Percentiles rank a stretch among this genome's conserved stretches.
Evolutionary conservation across 202 grass and related monocot genomes (phyloP).

Genomic region (Thinopyrum obtusiflorum): DNA sequence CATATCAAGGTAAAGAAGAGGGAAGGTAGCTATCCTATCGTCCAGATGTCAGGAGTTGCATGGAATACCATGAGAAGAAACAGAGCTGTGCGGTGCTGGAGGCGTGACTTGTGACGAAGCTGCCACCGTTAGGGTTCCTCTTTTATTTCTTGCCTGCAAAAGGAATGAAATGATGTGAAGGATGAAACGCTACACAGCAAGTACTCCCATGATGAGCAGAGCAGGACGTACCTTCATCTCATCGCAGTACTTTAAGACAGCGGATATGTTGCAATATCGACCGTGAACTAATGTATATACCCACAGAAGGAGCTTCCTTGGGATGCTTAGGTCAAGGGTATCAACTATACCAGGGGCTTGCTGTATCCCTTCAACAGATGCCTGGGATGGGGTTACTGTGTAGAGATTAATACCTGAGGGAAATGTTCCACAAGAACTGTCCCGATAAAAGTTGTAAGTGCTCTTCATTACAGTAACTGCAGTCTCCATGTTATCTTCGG

Average conservation of each 20-base stretch:
- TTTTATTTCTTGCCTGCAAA: conserved; percentile 63
- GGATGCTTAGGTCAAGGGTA: conserved; percentile 72
- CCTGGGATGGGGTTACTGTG: conserved; percentile 47
- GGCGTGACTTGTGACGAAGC: conserved; percentile 36
- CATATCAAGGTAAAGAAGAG: conserved; percentile 3
- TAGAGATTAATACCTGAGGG: conserved; percentile 83
- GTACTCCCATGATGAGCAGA: background rate
- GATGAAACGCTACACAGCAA: background rate
- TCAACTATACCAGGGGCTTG: conserved; percentile 50
- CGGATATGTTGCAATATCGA: conserved; percentile 75
- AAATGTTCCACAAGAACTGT: conserved; percentile 78
- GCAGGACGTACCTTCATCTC: conserved; percentile 69
- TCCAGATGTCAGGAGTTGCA: background rate
- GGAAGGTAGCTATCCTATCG: background rate
- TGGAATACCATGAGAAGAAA: conserved; percentile 32
- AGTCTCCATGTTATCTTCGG: conserved; percentile 85
- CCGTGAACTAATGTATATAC: conserved; percentile 83
- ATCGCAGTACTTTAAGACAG: conserved; percentile 84
- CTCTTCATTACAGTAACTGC: conserved; percentile 81
- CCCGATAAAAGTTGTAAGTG: conserved; percentile 89
- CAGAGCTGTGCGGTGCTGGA: conserved; percentile 15
- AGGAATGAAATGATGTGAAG: conserved; percentile 1
- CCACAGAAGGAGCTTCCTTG: conserved; percentile 95
- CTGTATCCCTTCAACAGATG: conserved; percentile 41
- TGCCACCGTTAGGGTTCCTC: conserved; percentile 29